A percentile compares a stretch with the other conserved stretches of the same genome.
These are phyloP conservation scores for Penicillium simplicissimum DNA, from an alignment of 495 filamentous ascomycete species.

Conservation along the genomic window DNA sequence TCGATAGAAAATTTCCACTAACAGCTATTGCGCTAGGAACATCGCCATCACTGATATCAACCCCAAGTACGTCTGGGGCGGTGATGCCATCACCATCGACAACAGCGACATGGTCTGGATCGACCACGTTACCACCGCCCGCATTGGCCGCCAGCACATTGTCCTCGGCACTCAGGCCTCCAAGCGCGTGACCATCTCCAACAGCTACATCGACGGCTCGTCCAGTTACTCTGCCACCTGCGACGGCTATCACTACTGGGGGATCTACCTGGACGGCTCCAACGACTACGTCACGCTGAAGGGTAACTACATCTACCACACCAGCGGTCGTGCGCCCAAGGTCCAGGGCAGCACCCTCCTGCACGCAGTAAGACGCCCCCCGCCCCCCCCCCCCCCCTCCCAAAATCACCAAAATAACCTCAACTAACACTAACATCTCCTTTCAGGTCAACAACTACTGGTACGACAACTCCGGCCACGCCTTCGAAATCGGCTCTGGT, in stretches of 20 bases:
- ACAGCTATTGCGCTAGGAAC: constrained; percentile 28
- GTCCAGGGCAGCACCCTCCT: constrained; percentile 45
- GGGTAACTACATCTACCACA: constrained; percentile 51
- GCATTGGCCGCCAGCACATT: constrained; percentile 48
- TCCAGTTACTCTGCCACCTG: constrained; percentile 45
- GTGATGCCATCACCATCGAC: constrained; percentile 49
- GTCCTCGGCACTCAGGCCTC: constrained; percentile 42
- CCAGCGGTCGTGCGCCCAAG: constrained; percentile 45
- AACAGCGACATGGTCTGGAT: constrained; percentile 48
- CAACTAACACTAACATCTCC: neutral
- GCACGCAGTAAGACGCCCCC: constrained; percentile 33
- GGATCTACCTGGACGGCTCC: constrained; percentile 41
- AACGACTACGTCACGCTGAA: constrained; percentile 47
- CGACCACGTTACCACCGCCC: constrained; percentile 49
- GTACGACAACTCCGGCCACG: constrained; percentile 52
- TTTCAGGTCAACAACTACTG: constrained; percentile 60
- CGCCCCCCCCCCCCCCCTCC: too few relatives aligned
- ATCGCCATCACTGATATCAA: constrained; percentile 51
- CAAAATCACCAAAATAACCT: neutral
- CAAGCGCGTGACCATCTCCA: constrained; percentile 48
- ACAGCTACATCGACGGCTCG: constrained; percentile 47
- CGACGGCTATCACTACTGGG: constrained; percentile 51
- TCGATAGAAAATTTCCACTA: neutral
- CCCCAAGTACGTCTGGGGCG: constrained; percentile 52
- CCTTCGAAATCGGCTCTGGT: constrained; percentile 55